phyloP scores from a whole-genome alignment of 2,329 filamentous ascomycete genomes.

The Malbranchea zuffiana region DNA sequence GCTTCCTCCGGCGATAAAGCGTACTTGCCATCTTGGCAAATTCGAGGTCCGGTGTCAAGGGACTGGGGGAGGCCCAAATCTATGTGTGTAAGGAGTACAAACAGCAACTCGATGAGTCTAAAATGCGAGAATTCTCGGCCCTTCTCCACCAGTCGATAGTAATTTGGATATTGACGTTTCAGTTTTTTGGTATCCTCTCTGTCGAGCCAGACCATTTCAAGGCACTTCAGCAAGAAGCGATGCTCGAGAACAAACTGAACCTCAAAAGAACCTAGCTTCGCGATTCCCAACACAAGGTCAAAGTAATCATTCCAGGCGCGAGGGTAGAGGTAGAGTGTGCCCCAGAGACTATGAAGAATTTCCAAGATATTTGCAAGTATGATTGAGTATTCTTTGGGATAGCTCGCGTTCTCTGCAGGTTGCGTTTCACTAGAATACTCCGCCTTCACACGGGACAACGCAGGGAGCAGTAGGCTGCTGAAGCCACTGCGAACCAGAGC shows the following conservation, averaged over 20 bases:
- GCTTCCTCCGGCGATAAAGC: conserved; percentile 27
- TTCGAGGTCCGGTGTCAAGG: conserved; percentile 19
- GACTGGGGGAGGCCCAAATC: conserved; percentile 26
- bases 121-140: conserved; percentile 36
- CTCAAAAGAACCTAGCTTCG: conserved; percentile 50
- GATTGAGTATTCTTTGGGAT: conserved; percentile 21
- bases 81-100: conserved; percentile 28
- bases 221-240: conserved; percentile 48
- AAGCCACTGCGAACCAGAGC: conserved; percentile 44
- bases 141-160: conserved; percentile 35
- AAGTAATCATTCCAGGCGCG: conserved; percentile 71
- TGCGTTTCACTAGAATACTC: conserved; percentile 19
- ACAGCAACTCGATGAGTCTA: conserved; percentile 35
- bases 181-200: conserved; percentile 39
- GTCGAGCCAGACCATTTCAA: conserved; percentile 54
- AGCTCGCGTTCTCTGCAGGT: conserved; percentile 18
- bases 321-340: conserved; percentile 49
- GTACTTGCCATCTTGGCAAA: conserved; percentile 22
- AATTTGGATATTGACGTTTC: conserved; percentile 42
- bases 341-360: conserved; percentile 49
- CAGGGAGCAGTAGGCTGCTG: conserved; percentile 42
- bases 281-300: conserved; percentile 56
- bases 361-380: conserved; percentile 29
- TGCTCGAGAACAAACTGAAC: conserved; percentile 48
- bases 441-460: conserved; percentile 44